Percentiles rank a stretch among this genome's conserved stretches.
phyloP scores from a whole-genome alignment of 2,329 filamentous ascomycete species.

The Monosporascus sp. region DNA sequence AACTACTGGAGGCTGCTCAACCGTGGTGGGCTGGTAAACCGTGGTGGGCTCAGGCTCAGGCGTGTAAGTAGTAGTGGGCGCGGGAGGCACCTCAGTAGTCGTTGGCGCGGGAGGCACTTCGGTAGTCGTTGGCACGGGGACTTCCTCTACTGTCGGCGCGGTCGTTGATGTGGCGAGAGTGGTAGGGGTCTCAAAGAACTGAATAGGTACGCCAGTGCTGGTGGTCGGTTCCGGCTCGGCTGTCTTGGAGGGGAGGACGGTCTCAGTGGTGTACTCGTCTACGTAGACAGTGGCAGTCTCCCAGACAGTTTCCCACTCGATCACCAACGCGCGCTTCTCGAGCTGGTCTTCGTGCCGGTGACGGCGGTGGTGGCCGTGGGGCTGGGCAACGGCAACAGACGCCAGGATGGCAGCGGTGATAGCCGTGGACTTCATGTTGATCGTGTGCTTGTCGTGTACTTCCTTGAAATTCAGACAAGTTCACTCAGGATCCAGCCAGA shows the following conservation, averaged over 20 bases:
- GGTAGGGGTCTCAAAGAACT: not conserved
- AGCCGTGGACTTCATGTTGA: constrained; percentile 40
- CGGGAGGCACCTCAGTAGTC: not conserved
- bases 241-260: constrained; percentile 29
- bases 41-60: constrained; percentile 6
- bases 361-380: constrained; percentile 36
- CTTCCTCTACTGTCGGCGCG: constrained; percentile 8
- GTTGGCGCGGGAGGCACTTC: constrained; percentile 2
- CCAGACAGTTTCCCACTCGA: constrained; percentile 40
- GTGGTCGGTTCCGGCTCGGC: constrained; percentile 19
- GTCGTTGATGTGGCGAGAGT: constrained; percentile 20
- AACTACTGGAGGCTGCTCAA: no score
- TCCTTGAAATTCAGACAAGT: not conserved
- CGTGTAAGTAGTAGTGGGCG: constrained; percentile 4
- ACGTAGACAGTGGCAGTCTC: constrained; percentile 48
- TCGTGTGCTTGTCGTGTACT: constrained; percentile 8
- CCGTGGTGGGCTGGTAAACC: not conserved
- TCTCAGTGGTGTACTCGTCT: constrained; percentile 43
- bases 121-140: not conserved
- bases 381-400: constrained; percentile 44
- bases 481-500: constrained; percentile 1
- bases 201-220: constrained; percentile 8
- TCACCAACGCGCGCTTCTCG: constrained; percentile 39
- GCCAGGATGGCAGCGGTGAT: constrained; percentile 37
- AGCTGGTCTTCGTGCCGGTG: constrained; percentile 31